phyloP scores from a whole-genome alignment of 129 eudicot species.

The Flaveria bidentis region DNA sequence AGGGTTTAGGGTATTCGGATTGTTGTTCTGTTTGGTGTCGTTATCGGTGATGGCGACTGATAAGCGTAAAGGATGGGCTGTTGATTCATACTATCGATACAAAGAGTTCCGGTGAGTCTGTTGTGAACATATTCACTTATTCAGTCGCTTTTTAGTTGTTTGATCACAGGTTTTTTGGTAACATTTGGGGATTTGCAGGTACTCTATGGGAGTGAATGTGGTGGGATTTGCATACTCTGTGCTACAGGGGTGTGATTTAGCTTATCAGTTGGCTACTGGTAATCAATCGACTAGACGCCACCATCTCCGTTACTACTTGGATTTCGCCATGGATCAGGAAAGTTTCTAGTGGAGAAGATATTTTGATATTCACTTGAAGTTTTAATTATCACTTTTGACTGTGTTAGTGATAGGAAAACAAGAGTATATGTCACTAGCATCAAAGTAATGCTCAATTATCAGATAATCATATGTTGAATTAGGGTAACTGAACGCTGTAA shows the following conservation, averaged over 20 bases:
- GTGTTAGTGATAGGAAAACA: too few species aligned
- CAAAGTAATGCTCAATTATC: background rate
- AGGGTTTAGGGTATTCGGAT: constrained; percentile 74
- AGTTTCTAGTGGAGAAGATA: constrained; percentile 9
- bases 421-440: too few species aligned
- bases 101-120: constrained; percentile 69
- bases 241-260: constrained; percentile 59
- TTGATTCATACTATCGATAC: constrained; percentile 83
- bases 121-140: background rate
- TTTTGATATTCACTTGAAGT: too few species aligned
- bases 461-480: background rate
- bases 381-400: background rate
- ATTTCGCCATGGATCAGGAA: constrained; percentile 85
- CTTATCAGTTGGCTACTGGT: constrained; percentile 58
- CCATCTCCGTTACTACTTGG: constrained; percentile 50
- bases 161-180: background rate
- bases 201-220: constrained; percentile 70
- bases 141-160: background rate
- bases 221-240: constrained; percentile 75
- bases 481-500: too few species aligned
- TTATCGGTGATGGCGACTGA: constrained; percentile 93
- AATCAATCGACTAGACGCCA: constrained; percentile 39
- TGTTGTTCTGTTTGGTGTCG: constrained; percentile 68
- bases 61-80: constrained; percentile 83
- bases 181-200: constrained; percentile 48